Evolutionary conservation across 352 stramenopile genomes (phyloP).

Genomic region (Aphanomyces invadans): DNA sequence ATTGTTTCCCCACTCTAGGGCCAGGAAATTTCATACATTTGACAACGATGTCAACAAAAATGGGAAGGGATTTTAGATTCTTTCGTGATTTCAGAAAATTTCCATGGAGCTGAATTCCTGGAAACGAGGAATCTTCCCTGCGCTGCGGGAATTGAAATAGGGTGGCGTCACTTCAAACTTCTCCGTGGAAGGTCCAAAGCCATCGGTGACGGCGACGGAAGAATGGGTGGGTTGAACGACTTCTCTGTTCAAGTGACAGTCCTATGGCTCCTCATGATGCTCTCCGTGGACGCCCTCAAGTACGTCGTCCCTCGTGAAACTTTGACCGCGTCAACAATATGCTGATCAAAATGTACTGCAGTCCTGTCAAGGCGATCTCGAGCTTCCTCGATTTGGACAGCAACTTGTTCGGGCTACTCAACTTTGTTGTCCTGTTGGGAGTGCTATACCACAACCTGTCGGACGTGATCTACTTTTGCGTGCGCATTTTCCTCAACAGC

Average conservation of each 20-base stretch:
- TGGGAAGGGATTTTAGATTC: too few relatives aligned
- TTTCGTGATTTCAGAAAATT: too few relatives aligned
- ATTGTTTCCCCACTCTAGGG: too few relatives aligned
- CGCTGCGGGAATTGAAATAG: background rate
- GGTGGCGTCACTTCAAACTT: background rate
- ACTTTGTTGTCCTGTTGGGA: conserved; percentile 53
- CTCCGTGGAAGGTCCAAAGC: background rate
- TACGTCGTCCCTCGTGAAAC: conserved; percentile 29
- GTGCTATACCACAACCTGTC: conserved; percentile 68
- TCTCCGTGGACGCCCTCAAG: conserved; percentile 83
- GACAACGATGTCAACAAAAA: too few relatives aligned
- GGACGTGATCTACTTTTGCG: conserved; percentile 71
- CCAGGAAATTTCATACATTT: too few relatives aligned
- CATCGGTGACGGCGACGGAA: background rate
- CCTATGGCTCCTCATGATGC: conserved; percentile 63
- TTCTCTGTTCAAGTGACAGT: conserved; percentile 76
- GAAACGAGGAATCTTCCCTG: too few relatives aligned
- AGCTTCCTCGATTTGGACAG: conserved; percentile 59
- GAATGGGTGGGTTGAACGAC: conserved; percentile 60
- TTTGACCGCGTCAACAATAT: background rate
- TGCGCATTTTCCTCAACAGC: conserved; percentile 93
- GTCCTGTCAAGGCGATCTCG: conserved; percentile 74
- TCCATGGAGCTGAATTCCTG: too few relatives aligned
- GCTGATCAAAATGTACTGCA: conserved; percentile 20
- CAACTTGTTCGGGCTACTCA: conserved; percentile 58